These are phyloP conservation scores for Pelargonium australe DNA, from an alignment of 441 rosid species.

Conservation along the genomic window DNA sequence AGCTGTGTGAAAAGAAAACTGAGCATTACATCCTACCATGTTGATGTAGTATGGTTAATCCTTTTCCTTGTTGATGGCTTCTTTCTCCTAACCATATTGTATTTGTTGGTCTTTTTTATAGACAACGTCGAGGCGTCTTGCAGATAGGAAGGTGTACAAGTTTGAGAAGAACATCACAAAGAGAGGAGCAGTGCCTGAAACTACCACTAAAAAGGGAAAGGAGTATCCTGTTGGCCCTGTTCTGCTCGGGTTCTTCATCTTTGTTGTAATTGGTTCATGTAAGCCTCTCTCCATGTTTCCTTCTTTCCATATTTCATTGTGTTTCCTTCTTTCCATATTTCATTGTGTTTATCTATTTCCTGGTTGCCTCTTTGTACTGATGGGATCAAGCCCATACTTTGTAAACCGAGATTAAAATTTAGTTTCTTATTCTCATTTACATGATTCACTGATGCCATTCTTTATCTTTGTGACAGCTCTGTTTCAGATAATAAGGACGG, in stretches of 20 bases:
- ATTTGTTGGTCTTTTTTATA: constrained; percentile 19
- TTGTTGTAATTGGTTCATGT: constrained; percentile 92
- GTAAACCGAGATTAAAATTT: too few species aligned
- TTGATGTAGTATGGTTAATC: neutral
- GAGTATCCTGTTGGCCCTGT: constrained; percentile 83
- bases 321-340: neutral
- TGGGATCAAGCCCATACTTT: neutral
- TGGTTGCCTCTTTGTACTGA: too few species aligned
- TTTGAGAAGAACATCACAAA: constrained; percentile 75
- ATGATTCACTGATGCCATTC: constrained; percentile 13
- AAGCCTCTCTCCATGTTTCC: constrained; percentile 19
- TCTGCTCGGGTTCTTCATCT: constrained; percentile 79
- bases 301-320: too few species aligned
- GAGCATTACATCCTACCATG: neutral
- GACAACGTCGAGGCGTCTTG: constrained; percentile 73
- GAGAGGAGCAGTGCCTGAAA: constrained; percentile 77
- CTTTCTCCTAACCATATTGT: neutral
- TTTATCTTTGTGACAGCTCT: constrained; percentile 45
- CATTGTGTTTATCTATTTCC: too few species aligned
- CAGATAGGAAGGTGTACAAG: constrained; percentile 66
- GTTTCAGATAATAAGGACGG: constrained; percentile 93
- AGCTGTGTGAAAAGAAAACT: neutral
- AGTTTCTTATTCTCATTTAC: neutral
- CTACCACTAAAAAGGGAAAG: constrained; percentile 65
- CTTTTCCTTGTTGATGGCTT: neutral